Conservation (phyloP, 805 yeast species). For the Yamadazyma phyllophila region DNA sequence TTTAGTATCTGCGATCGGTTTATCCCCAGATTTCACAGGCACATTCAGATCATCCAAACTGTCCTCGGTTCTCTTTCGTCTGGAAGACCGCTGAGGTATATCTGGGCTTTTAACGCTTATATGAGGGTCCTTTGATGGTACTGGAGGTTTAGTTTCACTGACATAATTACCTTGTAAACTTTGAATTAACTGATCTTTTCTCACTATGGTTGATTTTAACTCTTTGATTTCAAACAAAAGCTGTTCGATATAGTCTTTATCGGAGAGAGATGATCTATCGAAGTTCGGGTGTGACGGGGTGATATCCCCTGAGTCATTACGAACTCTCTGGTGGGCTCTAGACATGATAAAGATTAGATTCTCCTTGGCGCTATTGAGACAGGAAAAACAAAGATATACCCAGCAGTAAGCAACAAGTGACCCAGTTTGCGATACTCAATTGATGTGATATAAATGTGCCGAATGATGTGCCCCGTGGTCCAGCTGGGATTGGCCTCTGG, state of each 20-base stretch:
- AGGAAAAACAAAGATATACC: too few relatives aligned
- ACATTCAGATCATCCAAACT: not conserved
- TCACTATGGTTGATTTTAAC: constrained; percentile 20
- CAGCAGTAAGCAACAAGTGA: too few relatives aligned
- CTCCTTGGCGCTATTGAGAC: not conserved
- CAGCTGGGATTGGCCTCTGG: too few relatives aligned
- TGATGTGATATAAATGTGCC: not conserved
- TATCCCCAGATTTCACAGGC: too few relatives aligned
- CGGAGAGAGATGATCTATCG: constrained; percentile 28
- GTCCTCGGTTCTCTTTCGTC: constrained; percentile 10
- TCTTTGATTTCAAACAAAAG: constrained; percentile 36
- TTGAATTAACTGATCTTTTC: constrained; percentile 15
- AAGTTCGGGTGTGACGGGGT: constrained; percentile 37
- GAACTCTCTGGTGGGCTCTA: not conserved
- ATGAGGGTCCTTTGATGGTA: not conserved
- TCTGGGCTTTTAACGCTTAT: not conserved
- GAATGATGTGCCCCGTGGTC: too few relatives aligned
- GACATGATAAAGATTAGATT: not conserved
- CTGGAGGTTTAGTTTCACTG: not conserved
- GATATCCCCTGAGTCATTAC: constrained; percentile 10
- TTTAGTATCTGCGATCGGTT: too few relatives aligned
- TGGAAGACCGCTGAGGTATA: constrained; percentile 26
- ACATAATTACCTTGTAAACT: constrained; percentile 12
- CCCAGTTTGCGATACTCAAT: too few relatives aligned
- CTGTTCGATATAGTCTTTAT: constrained; percentile 32